Conservation (phyloP, 495 filamentous ascomycete species). For the Aspergillus diversus region DNA sequence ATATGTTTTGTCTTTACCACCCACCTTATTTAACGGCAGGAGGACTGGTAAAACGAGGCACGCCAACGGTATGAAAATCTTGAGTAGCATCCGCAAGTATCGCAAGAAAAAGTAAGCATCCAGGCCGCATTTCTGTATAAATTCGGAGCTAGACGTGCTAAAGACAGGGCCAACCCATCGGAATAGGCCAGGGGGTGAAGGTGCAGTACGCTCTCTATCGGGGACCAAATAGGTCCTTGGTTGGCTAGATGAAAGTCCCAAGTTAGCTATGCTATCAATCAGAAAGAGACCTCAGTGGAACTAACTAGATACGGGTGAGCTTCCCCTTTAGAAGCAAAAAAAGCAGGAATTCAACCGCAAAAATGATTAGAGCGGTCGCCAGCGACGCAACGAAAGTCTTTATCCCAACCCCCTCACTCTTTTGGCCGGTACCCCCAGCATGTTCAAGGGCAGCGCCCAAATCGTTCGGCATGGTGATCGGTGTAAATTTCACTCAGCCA, state of each 20-base stretch:
- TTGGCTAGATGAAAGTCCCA: constrained; percentile 52
- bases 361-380: constrained; percentile 69
- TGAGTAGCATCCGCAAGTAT: constrained; percentile 89
- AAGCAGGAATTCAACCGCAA: constrained; percentile 73
- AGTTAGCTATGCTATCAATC: neutral
- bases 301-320: constrained; percentile 83
- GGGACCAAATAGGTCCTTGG: constrained; percentile 92
- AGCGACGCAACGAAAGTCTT: constrained; percentile 76
- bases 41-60: constrained; percentile 81
- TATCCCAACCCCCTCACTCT: constrained; percentile 50
- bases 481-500: neutral
- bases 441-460: constrained; percentile 43
- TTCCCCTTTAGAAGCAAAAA: constrained; percentile 81
- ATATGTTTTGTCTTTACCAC: constrained; percentile 64
- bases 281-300: neutral
- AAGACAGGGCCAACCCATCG: constrained; percentile 73
- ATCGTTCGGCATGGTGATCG: constrained; percentile 34
- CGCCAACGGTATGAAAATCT: constrained; percentile 86
- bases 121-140: constrained; percentile 92
- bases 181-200: constrained; percentile 71
- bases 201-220: constrained; percentile 76
- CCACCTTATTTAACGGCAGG: constrained; percentile 78
- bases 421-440: constrained; percentile 45
- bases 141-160: constrained; percentile 78
- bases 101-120: constrained; percentile 98